Conservation (phyloP, 2,329 filamentous ascomycete species). For the Aspergillus pseudonomiae region DNA sequence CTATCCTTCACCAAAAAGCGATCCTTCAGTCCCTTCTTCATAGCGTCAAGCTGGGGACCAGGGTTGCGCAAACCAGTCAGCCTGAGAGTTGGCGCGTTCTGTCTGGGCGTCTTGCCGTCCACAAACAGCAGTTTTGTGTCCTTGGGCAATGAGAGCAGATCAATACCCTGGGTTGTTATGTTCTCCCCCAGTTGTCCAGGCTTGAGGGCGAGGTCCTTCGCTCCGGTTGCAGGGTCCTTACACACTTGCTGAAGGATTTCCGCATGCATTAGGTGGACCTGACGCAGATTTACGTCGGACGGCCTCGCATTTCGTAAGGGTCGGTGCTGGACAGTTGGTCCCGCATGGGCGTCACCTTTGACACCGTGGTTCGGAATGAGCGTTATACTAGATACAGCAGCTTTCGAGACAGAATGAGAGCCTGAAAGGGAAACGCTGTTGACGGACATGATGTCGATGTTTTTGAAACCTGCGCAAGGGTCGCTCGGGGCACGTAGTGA, state of each 20-base stretch:
- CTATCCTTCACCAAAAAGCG: constrained; percentile 13
- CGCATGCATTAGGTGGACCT: background rate
- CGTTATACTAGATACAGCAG: background rate
- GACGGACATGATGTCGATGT: background rate
- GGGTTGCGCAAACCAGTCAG: constrained; percentile 17
- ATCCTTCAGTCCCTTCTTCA: constrained; percentile 12
- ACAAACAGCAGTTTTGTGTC: constrained; percentile 15
- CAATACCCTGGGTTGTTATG: constrained; percentile 16
- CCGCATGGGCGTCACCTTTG: background rate
- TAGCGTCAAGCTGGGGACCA: constrained; percentile 10
- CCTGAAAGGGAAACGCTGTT: background rate
- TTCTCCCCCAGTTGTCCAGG: constrained; percentile 15
- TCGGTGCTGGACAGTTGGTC: background rate
- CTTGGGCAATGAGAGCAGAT: constrained; percentile 5
- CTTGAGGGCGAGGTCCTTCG: background rate
- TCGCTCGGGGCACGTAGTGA: background rate
- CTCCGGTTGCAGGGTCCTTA: background rate
- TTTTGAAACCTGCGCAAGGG: no score
- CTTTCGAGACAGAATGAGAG: background rate
- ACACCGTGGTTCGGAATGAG: background rate
- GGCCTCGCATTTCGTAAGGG: background rate
- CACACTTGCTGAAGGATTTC: background rate
- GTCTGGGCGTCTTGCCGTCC: background rate
- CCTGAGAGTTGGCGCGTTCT: background rate
- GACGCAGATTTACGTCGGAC: background rate